Conservation (phyloP, 139 green algal species). For the Prasinococcaceae sp. region DNA sequence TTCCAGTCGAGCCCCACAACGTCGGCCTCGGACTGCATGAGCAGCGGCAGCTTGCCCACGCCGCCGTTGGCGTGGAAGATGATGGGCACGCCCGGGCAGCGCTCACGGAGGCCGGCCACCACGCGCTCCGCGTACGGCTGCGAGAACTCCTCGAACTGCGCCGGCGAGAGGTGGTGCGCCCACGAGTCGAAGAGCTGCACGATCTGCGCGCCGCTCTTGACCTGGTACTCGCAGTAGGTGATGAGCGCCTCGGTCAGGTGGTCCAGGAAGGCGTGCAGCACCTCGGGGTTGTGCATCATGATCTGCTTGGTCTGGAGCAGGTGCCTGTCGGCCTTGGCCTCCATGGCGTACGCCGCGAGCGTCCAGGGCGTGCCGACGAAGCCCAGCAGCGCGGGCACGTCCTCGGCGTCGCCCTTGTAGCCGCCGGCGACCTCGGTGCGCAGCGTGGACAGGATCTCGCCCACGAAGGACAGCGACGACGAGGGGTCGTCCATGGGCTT, state of each 20-base stretch:
- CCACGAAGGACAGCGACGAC: conserved; percentile 63
- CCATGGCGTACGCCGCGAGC: conserved; percentile 85
- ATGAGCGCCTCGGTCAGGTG: conserved; percentile 72
- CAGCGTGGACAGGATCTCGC: conserved; percentile 63
- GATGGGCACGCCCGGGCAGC: conserved; percentile 70
- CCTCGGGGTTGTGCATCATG: conserved; percentile 49
- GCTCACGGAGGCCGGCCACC: conserved; percentile 40
- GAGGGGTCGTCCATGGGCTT: conserved; percentile 60
- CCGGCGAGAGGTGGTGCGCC: conserved; percentile 79
- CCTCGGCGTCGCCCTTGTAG: too few species aligned
- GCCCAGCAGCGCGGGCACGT: conserved; percentile 65
- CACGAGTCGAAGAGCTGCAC: conserved; percentile 97
- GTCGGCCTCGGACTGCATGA: conserved; percentile 41
- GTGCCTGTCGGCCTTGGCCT: conserved; percentile 76
- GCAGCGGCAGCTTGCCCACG: conserved; percentile 58
- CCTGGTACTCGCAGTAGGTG: conserved; percentile 81
- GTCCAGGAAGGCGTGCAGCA: conserved; percentile 76
- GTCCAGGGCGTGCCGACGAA: conserved; percentile 97
- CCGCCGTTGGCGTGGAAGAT: conserved; percentile 96
- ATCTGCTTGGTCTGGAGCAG: conserved; percentile 47
- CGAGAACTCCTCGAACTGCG: conserved; percentile 83
- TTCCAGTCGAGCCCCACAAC: conserved; percentile 88
- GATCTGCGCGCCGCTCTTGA: conserved; percentile 75
- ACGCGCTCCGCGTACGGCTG: conserved; percentile 82
- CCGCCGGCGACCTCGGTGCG: conserved; percentile 48